A percentile compares a stretch with the other conserved stretches of the same genome.
Evolutionary conservation across 805 yeast genomes (phyloP).

Genomic region (Maudiozyma pseudohumilis): DNA sequence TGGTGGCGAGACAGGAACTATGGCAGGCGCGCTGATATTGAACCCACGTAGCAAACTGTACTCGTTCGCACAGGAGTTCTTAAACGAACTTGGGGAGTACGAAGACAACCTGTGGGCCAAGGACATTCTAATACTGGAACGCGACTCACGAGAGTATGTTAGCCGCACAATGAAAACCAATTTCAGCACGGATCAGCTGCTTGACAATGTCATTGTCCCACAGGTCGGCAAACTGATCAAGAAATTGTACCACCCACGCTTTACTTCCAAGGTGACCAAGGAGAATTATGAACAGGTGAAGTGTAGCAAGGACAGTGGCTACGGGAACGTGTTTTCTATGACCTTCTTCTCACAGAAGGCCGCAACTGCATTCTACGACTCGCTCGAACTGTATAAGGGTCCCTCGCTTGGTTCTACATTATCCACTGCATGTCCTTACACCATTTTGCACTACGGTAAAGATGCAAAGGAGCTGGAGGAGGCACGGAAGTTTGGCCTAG

Average conservation of each 20-base stretch:
- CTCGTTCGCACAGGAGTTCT: slow-evolving; percentile 28
- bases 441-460: slow-evolving; percentile 49
- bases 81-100: slow-evolving; percentile 40
- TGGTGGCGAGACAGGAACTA: slow-evolving; percentile 80
- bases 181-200: slow-evolving; percentile 43
- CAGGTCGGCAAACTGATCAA: slow-evolving; percentile 41
- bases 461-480: slow-evolving; percentile 64
- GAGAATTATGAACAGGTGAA: slow-evolving; percentile 62
- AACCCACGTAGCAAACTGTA: slow-evolving; percentile 55
- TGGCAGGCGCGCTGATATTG: slow-evolving; percentile 83
- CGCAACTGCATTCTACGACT: slow-evolving; percentile 68
- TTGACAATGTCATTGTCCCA: slow-evolving; percentile 39
- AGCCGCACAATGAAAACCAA: slow-evolving; percentile 47
- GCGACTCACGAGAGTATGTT: slow-evolving; percentile 85
- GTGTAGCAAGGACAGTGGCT: slow-evolving; percentile 61
- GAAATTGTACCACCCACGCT: slow-evolving; percentile 62
- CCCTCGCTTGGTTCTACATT: slow-evolving; percentile 88
- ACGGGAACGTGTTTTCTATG: slow-evolving; percentile 77
- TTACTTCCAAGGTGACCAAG: slow-evolving; percentile 37
- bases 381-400: slow-evolving; percentile 46
- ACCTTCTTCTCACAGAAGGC: slow-evolving; percentile 53
- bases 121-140: slow-evolving; percentile 84
- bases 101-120: slow-evolving; percentile 79
- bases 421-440: slow-evolving; percentile 74
- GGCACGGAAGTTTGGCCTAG: slow-evolving; percentile 71